These are phyloP conservation scores for Phalaenopsis equestris DNA, from an alignment of 106 monocot genomes.

Conservation along the genomic window DNA sequence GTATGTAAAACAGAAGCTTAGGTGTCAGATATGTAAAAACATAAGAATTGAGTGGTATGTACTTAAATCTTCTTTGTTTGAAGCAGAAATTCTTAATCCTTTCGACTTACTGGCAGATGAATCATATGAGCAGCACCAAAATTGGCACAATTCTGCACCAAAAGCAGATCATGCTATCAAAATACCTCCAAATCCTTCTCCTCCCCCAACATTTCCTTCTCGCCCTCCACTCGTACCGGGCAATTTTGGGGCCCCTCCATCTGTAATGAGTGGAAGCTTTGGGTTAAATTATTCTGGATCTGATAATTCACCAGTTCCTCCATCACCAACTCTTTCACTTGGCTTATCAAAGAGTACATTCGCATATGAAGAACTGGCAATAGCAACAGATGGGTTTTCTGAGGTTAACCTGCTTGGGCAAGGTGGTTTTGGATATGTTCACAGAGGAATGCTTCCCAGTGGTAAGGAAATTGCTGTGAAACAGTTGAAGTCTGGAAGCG, in stretches of 20 bases:
- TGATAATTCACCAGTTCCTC: slow-evolving; percentile 8
- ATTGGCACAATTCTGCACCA: slow-evolving; percentile 30
- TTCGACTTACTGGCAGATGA: background rate
- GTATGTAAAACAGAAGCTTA: too few relatives aligned
- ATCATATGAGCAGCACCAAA: slow-evolving; percentile 22
- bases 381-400: slow-evolving; percentile 48
- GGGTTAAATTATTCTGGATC: slow-evolving; percentile 34
- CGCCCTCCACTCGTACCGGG: slow-evolving; percentile 15
- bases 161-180: slow-evolving; percentile 34
- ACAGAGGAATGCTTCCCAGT: slow-evolving; percentile 48
- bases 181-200: slow-evolving; percentile 16
- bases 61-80: background rate
- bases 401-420: slow-evolving; percentile 55
- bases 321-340: slow-evolving; percentile 19
- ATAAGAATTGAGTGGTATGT: too few relatives aligned
- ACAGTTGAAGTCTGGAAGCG: slow-evolving; percentile 55
- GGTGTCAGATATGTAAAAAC: too few relatives aligned
- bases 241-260: background rate
- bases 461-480: slow-evolving; percentile 68
- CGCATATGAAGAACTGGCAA: slow-evolving; percentile 39
- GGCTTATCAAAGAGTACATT: slow-evolving; percentile 46
- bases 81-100: background rate
- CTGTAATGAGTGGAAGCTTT: slow-evolving; percentile 22
- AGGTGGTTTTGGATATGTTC: slow-evolving; percentile 69
- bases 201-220: slow-evolving; percentile 19